phyloP scores from a whole-genome alignment of 2,329 filamentous ascomycete genomes.

The Fusarium napiforme region DNA sequence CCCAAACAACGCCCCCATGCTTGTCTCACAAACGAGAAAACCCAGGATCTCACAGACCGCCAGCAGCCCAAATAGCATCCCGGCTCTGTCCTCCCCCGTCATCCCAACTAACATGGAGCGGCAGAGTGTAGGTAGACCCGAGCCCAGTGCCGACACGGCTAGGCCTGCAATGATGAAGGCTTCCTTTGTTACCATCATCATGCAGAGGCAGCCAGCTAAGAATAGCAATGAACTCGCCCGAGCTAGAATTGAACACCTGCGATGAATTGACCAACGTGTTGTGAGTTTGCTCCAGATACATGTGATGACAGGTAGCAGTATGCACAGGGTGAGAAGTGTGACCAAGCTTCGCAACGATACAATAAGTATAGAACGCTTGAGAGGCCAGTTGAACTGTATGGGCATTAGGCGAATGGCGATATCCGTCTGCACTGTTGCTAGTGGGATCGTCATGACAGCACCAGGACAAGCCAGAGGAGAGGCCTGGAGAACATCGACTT shows the following conservation, averaged over 20 bases:
- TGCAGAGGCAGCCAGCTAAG: conserved; percentile 39
- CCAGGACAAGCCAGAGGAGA: conserved; percentile 38
- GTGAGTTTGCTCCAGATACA: conserved; percentile 17
- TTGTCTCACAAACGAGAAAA: conserved; percentile 34
- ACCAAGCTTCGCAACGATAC: conserved; percentile 37
- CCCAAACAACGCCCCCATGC: conserved; percentile 40
- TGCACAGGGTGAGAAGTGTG: conserved; percentile 38
- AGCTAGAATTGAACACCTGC: conserved; percentile 31
- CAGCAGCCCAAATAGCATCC: conserved; percentile 41
- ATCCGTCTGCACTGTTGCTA: conserved; percentile 36
- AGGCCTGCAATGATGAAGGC: conserved; percentile 38
- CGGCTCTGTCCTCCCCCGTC: conserved; percentile 24
- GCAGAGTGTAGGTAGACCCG: conserved; percentile 41
- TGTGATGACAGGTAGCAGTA: conserved; percentile 34
- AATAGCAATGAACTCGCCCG: conserved; percentile 36
- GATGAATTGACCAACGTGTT: neutral
- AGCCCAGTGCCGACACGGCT: conserved; percentile 37
- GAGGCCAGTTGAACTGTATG: conserved; percentile 41
- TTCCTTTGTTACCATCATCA: conserved; percentile 36
- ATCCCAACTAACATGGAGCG: conserved; percentile 40
- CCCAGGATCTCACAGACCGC: conserved; percentile 41
- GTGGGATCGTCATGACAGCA: conserved; percentile 37
- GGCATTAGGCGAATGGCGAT: conserved; percentile 43
- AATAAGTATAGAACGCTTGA: conserved; percentile 37
- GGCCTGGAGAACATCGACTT: conserved; percentile 34